Base-by-base conservation (phyloP, 768 basidiomycete genomes). In the Erythrobasidium yunnanense region DNA sequence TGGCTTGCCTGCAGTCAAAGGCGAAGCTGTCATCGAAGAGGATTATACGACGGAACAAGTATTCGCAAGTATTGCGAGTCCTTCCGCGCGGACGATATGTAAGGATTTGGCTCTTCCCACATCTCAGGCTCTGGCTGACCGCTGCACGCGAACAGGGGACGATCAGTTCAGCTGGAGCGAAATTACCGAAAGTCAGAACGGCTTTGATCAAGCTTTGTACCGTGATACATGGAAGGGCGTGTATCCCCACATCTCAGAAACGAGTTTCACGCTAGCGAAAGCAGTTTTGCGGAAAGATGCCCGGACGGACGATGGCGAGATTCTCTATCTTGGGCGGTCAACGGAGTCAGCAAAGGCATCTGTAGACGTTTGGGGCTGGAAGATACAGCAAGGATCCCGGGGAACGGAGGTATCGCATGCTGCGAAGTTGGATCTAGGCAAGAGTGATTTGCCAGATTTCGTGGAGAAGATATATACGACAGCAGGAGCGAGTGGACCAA, bases 21-120 rank as follows among this genome's bases (percentile, higher is more conserved):
- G 70, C 7, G 66, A 69, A 52, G 52, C 52, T 0, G 34, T 15
- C 5, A n/a, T 68, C 5, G 67, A 65, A n/a, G 55, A 47, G 5
- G 56, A 56, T 13, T 65, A 63, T 2, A 71, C 68, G 29, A 69
- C 70, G 1, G 70, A 71, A 42, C 68, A 69, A 65, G 68, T 68
- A 1, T 29, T 71, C 6, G 70, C 56, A 1, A 71, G 68, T 13
- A 55, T 71, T 18, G 1, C 55, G 2, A 65, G 53, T 47, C 46
- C 54, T 51, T 30, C 55, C 13, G 70, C 70, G 27, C 69, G 70
- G 42, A 49, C 34, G 25, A 52, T 67, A 3, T 71, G 70, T 71
- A 53, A 42, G 70, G n/a, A n/a, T 51, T 30, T n/a, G n/a, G 4
- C 46, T 18, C 20, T 13, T 22, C 29, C n/a, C 23, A 30, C 23